These are phyloP conservation scores for Boeremia exigua DNA, from an alignment of 2,329 filamentous ascomycete species.

Conservation along the genomic window DNA sequence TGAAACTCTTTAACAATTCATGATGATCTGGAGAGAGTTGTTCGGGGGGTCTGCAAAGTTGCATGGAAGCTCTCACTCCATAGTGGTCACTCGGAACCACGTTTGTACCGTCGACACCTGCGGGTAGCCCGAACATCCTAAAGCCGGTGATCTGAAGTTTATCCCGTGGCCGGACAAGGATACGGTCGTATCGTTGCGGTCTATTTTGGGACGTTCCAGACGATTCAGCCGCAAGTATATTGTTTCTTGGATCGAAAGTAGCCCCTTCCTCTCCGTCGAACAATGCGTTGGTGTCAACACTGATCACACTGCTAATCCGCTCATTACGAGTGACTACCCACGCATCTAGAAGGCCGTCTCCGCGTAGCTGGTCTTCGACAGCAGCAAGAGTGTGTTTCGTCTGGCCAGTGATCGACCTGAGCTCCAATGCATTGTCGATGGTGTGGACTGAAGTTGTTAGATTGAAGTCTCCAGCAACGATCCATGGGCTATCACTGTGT, in stretches of 20 bases:
- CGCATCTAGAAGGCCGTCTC: slow-evolving; percentile 59
- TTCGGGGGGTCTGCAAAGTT: slow-evolving; percentile 33
- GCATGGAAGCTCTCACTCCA: slow-evolving; percentile 53
- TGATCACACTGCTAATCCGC: slow-evolving; percentile 48
- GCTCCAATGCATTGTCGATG: slow-evolving; percentile 60
- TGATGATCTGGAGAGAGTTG: background rate
- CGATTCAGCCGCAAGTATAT: slow-evolving; percentile 61
- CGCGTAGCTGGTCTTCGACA: slow-evolving; percentile 56
- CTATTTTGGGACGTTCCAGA: slow-evolving; percentile 63
- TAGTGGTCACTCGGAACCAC: slow-evolving; percentile 58
- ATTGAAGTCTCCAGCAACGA: slow-evolving; percentile 71
- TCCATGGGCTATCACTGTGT: slow-evolving; percentile 57
- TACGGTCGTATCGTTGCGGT: slow-evolving; percentile 71
- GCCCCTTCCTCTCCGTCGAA: slow-evolving; percentile 68
- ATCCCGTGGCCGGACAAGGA: slow-evolving; percentile 59
- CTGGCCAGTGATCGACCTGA: slow-evolving; percentile 60
- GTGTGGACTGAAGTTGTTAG: slow-evolving; percentile 65
- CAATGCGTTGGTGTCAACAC: slow-evolving; percentile 39
- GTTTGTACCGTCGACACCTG: slow-evolving; percentile 22
- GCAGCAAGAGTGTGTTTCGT: slow-evolving; percentile 53
- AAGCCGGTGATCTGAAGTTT: slow-evolving; percentile 54
- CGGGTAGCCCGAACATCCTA: slow-evolving; percentile 63
- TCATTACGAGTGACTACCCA: slow-evolving; percentile 58
- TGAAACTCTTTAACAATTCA: slow-evolving; percentile 10
- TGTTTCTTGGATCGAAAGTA: slow-evolving; percentile 67